A percentile compares a stretch with the other conserved stretches of the same genome.
Evolutionary conservation across 352 stramenopile genomes (phyloP).

Genomic region (Globisporangium cylindrosporum): DNA sequence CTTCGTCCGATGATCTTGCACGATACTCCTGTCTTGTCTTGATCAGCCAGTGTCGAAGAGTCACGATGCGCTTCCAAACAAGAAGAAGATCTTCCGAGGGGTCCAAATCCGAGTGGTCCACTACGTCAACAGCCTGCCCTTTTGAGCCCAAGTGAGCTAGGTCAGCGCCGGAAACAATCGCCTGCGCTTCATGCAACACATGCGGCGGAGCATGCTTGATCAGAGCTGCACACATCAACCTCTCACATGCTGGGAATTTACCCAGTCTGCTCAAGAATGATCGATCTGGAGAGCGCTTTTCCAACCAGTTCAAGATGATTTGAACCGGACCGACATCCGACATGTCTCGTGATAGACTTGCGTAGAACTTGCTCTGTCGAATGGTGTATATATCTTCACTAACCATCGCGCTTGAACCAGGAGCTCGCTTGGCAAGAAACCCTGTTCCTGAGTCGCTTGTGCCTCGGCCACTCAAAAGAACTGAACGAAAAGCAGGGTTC

Average conservation of each 20-base stretch:
- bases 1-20: conserved; percentile 50
- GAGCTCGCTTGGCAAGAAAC: not conserved
- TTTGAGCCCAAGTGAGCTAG: not conserved
- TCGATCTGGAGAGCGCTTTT: conserved; percentile 67
- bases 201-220: conserved; percentile 79
- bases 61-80: conserved; percentile 81
- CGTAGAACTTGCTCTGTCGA: conserved; percentile 50
- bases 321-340: conserved; percentile 49
- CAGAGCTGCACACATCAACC: conserved; percentile 66
- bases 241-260: conserved; percentile 67
- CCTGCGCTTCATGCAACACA: conserved; percentile 73
- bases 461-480: conserved; percentile 2
- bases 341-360: conserved; percentile 57
- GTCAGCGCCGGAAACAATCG: conserved; percentile 55
- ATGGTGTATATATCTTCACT: conserved; percentile 21
- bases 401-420: not conserved
- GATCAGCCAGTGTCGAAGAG: conserved; percentile 83
- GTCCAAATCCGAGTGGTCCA: conserved; percentile 52
- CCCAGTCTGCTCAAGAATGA: conserved; percentile 78
- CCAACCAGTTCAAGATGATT: conserved; percentile 71
- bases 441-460: not conserved
- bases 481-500: conserved; percentile 5
- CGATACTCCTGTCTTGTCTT: conserved; percentile 79
- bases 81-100: conserved; percentile 69
- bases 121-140: conserved; percentile 13